Evolutionary conservation across 176 grass and related monocot species (phyloP).

Genomic region (Chrysopogon serrulatus): DNA sequence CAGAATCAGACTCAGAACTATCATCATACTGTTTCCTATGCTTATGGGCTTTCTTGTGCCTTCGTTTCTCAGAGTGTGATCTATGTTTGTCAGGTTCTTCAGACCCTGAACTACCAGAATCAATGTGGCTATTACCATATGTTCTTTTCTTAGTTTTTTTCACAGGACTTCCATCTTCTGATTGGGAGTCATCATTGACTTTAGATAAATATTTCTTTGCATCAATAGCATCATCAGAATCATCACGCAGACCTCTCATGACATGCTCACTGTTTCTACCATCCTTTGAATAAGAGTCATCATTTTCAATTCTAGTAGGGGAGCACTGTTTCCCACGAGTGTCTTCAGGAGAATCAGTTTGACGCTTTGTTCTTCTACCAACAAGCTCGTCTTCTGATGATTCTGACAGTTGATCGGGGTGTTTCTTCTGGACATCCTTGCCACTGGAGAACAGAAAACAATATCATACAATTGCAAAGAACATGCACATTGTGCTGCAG

Average conservation of each 20-base stretch:
- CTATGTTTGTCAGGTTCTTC: slow-evolving; percentile 47
- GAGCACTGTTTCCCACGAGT: background rate
- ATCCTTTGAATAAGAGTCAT: background rate
- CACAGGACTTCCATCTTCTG: slow-evolving; percentile 39
- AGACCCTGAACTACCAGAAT: slow-evolving; percentile 45
- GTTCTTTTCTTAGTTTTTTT: slow-evolving; percentile 36
- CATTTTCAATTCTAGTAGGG: slow-evolving; percentile 11
- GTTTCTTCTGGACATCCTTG: slow-evolving; percentile 31
- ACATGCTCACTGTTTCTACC: slow-evolving; percentile 1
- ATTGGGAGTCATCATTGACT: slow-evolving; percentile 26
- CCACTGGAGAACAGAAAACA: slow-evolving; percentile 33
- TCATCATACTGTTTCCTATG: slow-evolving; percentile 60
- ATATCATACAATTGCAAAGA: slow-evolving; percentile 9
- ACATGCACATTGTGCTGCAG: background rate
- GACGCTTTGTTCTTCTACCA: slow-evolving; percentile 20
- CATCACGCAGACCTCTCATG: background rate
- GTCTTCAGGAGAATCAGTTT: slow-evolving; percentile 1
- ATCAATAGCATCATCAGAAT: slow-evolving; percentile 3
- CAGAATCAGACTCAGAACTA: slow-evolving; percentile 54
- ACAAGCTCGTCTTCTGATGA: slow-evolving; percentile 41
- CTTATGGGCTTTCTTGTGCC: slow-evolving; percentile 57
- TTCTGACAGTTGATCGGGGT: slow-evolving; percentile 14
- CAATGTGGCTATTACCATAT: slow-evolving; percentile 18
- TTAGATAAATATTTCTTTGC: slow-evolving; percentile 28
- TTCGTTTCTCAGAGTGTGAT: slow-evolving; percentile 55